Conservation (phyloP, 495 filamentous ascomycete genomes). For the Annulohypoxylon nitens region DNA sequence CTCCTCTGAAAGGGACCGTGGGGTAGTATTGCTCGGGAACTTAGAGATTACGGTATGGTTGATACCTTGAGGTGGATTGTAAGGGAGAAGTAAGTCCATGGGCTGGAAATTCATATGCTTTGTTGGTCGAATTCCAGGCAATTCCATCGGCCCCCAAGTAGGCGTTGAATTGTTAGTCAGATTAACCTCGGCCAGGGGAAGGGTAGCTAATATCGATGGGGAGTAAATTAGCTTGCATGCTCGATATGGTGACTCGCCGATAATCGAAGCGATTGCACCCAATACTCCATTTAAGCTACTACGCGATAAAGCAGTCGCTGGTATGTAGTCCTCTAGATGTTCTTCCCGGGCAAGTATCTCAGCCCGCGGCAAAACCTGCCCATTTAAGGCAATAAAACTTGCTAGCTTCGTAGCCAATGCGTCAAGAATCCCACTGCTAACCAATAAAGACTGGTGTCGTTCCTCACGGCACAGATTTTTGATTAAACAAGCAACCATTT, state of each 20-base stretch:
- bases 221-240: slow-evolving; percentile 83
- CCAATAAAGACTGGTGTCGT: slow-evolving; percentile 74
- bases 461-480: slow-evolving; percentile 72
- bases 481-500: slow-evolving; percentile 75
- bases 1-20: slow-evolving; percentile 49
- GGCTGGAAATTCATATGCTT: slow-evolving; percentile 42
- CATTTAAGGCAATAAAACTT: slow-evolving; percentile 75
- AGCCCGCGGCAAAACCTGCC: slow-evolving; percentile 72
- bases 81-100: slow-evolving; percentile 47
- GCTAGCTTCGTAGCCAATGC: slow-evolving; percentile 82
- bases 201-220: slow-evolving; percentile 77
- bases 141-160: slow-evolving; percentile 27
- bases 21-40: slow-evolving; percentile 45
- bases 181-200: slow-evolving; percentile 63
- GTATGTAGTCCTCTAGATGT: slow-evolving; percentile 60
- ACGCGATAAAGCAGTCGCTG: slow-evolving; percentile 68
- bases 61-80: slow-evolving; percentile 28
- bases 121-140: slow-evolving; percentile 44
- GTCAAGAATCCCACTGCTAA: slow-evolving; percentile 81
- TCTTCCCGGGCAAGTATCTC: slow-evolving; percentile 59
- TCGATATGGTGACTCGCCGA: slow-evolving; percentile 82
- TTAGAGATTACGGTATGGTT: slow-evolving; percentile 60
- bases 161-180: slow-evolving; percentile 35
- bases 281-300: slow-evolving; percentile 77
- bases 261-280: slow-evolving; percentile 83